Evolutionary conservation across 2,329 filamentous ascomycete genomes (phyloP).

Genomic region (Botrytis byssoidea): DNA sequence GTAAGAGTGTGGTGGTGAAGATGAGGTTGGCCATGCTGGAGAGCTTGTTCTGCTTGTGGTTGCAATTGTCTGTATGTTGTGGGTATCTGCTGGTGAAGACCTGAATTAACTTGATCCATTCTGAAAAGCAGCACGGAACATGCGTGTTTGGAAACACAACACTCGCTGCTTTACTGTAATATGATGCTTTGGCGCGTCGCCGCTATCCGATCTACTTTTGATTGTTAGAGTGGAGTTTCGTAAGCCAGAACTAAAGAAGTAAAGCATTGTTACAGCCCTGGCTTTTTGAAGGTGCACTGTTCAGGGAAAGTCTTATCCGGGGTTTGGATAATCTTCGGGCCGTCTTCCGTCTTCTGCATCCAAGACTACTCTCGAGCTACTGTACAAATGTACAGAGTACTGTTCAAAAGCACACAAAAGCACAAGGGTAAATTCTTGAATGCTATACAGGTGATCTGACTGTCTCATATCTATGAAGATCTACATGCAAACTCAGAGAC

Average conservation of each 20-base stretch:
- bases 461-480: no score
- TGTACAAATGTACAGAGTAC: background rate
- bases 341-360: background rate
- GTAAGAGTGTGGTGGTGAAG: slow-evolving; percentile 38
- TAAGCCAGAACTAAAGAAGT: slow-evolving; percentile 13
- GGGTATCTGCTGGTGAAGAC: slow-evolving; percentile 38
- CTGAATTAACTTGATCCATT: slow-evolving; percentile 35
- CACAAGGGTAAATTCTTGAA: background rate
- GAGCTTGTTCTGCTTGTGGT: slow-evolving; percentile 37
- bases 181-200: slow-evolving; percentile 16
- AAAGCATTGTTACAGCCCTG: slow-evolving; percentile 9
- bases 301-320: background rate
- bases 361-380: background rate
- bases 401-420: background rate
- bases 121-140: slow-evolving; percentile 31
- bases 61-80: slow-evolving; percentile 36
- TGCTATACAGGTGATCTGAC: background rate
- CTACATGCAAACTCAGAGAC: no score
- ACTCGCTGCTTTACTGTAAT: slow-evolving; percentile 38
- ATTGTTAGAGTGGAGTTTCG: slow-evolving; percentile 9
- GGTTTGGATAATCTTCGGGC: background rate
- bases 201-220: slow-evolving; percentile 11
- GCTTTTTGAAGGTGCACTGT: background rate
- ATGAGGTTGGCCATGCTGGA: slow-evolving; percentile 38
- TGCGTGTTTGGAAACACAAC: slow-evolving; percentile 25